A percentile compares a stretch with the other conserved stretches of the same genome.
Evolutionary conservation across 495 filamentous ascomycete genomes (phyloP).

Genomic region (Trypethelium eluteriae): DNA sequence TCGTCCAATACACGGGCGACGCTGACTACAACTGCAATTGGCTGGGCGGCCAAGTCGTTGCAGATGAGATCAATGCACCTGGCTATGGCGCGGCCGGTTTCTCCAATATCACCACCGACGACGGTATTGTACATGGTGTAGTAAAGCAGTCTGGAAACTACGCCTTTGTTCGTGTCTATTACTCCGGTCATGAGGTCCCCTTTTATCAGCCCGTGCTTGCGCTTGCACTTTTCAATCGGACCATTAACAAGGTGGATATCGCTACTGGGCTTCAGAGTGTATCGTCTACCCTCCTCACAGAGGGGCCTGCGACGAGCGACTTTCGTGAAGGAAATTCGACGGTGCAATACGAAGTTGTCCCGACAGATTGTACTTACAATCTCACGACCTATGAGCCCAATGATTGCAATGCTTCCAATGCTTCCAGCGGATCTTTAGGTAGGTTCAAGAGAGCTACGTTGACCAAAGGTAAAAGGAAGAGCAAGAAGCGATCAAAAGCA

Average conservation of each 20-base stretch:
- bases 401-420: not conserved
- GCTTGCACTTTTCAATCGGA: conserved; percentile 53
- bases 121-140: conserved; percentile 53
- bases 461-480: conserved; percentile 2
- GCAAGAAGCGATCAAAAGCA: not conserved
- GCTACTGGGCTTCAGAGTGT: conserved; percentile 47
- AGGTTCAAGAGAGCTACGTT: not conserved
- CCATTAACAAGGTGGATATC: conserved; percentile 49
- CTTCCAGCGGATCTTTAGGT: not conserved
- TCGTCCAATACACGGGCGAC: conserved; percentile 53
- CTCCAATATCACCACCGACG: conserved; percentile 47
- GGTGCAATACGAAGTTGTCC: conserved; percentile 44
- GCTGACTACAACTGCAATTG: conserved; percentile 58
- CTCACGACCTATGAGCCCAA: conserved; percentile 41
- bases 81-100: conserved; percentile 47
- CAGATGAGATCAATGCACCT: conserved; percentile 39
- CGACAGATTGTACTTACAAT: conserved; percentile 49
- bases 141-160: conserved; percentile 62
- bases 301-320: conserved; percentile 44
- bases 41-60: conserved; percentile 48
- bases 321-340: conserved; percentile 53
- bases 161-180: conserved; percentile 60
- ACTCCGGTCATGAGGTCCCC: conserved; percentile 64
- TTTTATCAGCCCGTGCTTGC: conserved; percentile 60
- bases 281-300: conserved; percentile 38